Percentiles rank a stretch among this genome's conserved stretches.
Evolutionary conservation across 2,329 filamentous ascomycete genomes (phyloP).

Genomic region (Pyricularia sp.): DNA sequence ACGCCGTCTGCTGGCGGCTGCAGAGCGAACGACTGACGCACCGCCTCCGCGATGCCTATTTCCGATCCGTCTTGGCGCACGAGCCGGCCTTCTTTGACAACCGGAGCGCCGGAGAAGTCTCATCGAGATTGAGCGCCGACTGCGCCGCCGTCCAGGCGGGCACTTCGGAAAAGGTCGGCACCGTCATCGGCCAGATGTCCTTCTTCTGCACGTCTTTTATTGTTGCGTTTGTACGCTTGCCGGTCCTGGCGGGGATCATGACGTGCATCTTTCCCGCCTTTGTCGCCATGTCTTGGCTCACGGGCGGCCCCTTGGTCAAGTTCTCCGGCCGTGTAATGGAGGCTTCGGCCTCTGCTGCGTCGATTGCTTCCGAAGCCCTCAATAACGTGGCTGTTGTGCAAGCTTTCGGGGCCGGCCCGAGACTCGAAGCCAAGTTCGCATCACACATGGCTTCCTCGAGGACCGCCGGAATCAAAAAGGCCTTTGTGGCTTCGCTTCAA

Average conservation of each 20-base stretch:
- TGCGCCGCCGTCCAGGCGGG: slow-evolving; percentile 54
- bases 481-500: slow-evolving; percentile 41
- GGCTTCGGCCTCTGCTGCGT: slow-evolving; percentile 42
- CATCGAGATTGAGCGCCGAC: slow-evolving; percentile 49
- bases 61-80: slow-evolving; percentile 44
- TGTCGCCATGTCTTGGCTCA: slow-evolving; percentile 42
- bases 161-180: slow-evolving; percentile 58
- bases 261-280: slow-evolving; percentile 50
- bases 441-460: slow-evolving; percentile 35
- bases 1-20: slow-evolving; percentile 51
- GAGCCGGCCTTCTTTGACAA: slow-evolving; percentile 52
- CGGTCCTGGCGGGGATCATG: slow-evolving; percentile 49
- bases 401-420: slow-evolving; percentile 45
- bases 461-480: slow-evolving; percentile 43
- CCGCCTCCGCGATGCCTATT: slow-evolving; percentile 47
- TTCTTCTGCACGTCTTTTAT: slow-evolving; percentile 57
- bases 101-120: slow-evolving; percentile 48
- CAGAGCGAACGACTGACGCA: slow-evolving; percentile 50
- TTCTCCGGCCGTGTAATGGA: slow-evolving; percentile 36
- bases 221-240: slow-evolving; percentile 53
- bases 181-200: slow-evolving; percentile 45
- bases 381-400: slow-evolving; percentile 49
- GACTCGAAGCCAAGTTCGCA: slow-evolving; percentile 47
- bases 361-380: slow-evolving; percentile 49
- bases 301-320: slow-evolving; percentile 39